Conservation (phyloP, 2,329 filamentous ascomycete species). For the Fusarium agapanthi region DNA sequence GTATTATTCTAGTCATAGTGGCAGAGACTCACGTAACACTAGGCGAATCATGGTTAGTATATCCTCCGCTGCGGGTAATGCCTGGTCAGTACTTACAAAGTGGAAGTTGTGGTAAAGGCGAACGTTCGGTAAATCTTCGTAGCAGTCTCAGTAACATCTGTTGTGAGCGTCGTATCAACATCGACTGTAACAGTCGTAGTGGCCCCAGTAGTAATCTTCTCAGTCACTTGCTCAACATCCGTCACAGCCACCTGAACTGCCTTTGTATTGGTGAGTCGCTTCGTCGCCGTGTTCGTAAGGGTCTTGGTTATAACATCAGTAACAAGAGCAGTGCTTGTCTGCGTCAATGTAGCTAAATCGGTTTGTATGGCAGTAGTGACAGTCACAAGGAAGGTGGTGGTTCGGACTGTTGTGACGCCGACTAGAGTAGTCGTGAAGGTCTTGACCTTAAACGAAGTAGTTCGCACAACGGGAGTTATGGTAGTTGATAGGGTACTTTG, state of each 20-base stretch:
- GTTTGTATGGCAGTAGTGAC: not conserved
- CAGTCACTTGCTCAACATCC: not conserved
- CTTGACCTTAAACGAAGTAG: not conserved
- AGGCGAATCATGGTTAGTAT: not conserved
- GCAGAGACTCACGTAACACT: not conserved
- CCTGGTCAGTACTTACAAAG: not conserved
- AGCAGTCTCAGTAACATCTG: not conserved
- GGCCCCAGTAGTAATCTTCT: not conserved
- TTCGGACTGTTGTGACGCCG: not conserved
- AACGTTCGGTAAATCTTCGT: too few relatives aligned
- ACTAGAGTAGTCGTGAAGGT: not conserved
- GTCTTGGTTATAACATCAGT: not conserved
- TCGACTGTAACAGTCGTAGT: not conserved
- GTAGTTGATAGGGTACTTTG: not conserved
- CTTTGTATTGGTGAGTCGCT: not conserved
- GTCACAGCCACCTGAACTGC: not conserved
- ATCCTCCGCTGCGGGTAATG: fast-evolving
- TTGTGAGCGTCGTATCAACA: not conserved
- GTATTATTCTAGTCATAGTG: fast-evolving
- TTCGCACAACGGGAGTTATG: not conserved
- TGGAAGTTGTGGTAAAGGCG: not conserved
- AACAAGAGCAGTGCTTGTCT: not conserved
- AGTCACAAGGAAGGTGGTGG: not conserved
- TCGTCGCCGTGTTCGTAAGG: not conserved
- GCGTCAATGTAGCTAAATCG: not conserved